Percentiles rank a stretch among this genome's conserved stretches.
Conservation (phyloP, 2,329 filamentous ascomycete species). For the Fusarium piperis region DNA sequence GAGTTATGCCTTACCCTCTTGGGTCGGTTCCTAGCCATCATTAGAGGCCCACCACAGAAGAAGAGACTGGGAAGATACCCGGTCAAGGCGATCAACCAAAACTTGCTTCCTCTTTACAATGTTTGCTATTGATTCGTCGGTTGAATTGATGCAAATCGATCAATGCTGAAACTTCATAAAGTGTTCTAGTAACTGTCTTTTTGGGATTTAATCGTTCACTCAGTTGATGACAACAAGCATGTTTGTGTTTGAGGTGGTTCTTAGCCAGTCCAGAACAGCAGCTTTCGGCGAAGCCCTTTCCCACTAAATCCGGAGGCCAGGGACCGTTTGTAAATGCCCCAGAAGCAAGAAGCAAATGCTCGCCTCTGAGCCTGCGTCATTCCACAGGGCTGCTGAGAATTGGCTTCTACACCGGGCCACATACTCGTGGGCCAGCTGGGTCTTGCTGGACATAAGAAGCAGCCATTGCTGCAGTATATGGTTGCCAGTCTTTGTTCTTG, state of each 20-base stretch:
- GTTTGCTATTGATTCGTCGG: neutral
- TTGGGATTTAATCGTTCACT: neutral
- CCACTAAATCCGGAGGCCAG: neutral
- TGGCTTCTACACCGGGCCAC: neutral
- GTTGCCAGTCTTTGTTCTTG: conserved; percentile 49
- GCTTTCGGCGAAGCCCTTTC: neutral
- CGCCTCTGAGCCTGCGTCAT: neutral
- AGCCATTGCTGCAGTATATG: conserved; percentile 49
- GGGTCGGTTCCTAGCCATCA: too few species aligned
- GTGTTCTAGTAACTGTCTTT: neutral
- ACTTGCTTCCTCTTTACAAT: neutral
- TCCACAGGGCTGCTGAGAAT: neutral
- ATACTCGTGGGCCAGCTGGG: neutral
- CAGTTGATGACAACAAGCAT: neutral
- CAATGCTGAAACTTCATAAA: neutral
- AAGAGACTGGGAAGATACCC: neutral
- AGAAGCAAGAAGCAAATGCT: neutral
- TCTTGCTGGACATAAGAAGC: conserved; percentile 15
- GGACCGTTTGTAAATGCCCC: neutral
- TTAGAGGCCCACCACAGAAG: neutral
- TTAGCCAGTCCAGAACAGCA: neutral
- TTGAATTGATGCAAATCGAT: neutral
- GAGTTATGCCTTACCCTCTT: neutral
- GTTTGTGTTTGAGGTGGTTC: neutral
- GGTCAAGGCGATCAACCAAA: neutral